A percentile compares a stretch with the other conserved stretches of the same genome.
Evolutionary conservation across 176 grass and related monocot genomes (phyloP).

Genomic region (Oryza punctata): DNA sequence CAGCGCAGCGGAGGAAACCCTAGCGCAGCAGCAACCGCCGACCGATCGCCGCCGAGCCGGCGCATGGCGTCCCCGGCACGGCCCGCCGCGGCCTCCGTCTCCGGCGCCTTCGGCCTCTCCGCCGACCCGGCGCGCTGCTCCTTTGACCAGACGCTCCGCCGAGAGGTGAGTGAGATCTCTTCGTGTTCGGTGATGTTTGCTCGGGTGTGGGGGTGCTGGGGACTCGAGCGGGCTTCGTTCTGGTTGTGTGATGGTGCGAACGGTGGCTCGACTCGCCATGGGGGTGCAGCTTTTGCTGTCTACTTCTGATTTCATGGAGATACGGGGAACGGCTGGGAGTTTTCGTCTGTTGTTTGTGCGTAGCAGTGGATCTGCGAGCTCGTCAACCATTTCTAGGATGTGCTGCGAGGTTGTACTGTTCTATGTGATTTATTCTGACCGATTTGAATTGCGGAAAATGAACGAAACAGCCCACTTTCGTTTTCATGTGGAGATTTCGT

Average conservation of each 20-base stretch:
- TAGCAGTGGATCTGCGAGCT: background rate
- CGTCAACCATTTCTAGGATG: background rate
- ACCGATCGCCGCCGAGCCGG: background rate
- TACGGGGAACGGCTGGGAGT: background rate
- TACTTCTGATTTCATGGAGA: background rate
- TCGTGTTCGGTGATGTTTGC: background rate
- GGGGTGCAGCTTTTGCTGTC: background rate
- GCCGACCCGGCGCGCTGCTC: constrained; percentile 53
- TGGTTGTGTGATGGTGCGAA: background rate
- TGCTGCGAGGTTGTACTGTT: background rate
- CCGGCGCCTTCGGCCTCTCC: constrained; percentile 54
- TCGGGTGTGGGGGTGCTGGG: too few relatives aligned
- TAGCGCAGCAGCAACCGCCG: constrained; percentile 2
- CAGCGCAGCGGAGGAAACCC: constrained; percentile 29
- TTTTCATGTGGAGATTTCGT: background rate
- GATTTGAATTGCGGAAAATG: background rate
- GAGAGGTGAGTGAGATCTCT: constrained; percentile 51
- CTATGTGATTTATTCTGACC: background rate
- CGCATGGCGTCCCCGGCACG: constrained; percentile 54
- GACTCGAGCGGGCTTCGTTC: background rate
- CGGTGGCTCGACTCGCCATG: background rate
- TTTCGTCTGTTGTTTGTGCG: background rate
- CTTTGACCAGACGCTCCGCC: constrained; percentile 51
- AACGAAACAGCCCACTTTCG: background rate
- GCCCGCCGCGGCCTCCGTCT: constrained; percentile 42